Percentiles rank a stretch among this genome's conserved stretches.
These are phyloP conservation scores for Eimeria necatrix DNA, from an alignment of 169 alveolate genomes.

Conservation along the genomic window DNA sequence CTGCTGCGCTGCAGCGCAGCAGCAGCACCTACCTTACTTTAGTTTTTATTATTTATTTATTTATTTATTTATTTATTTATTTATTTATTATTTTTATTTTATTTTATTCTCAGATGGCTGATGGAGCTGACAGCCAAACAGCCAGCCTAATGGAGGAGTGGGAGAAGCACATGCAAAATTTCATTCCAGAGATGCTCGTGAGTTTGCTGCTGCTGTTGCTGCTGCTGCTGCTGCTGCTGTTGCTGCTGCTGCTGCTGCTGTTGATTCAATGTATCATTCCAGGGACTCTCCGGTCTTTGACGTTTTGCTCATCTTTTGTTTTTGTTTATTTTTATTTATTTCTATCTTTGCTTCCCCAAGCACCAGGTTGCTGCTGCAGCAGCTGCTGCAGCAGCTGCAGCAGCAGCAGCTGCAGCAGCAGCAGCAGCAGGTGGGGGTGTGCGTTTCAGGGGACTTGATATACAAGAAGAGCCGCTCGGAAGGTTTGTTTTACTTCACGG, in stretches of 20 bases:
- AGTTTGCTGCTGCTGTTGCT: slow-evolving; percentile 7
- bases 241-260: neutral
- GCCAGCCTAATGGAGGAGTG: slow-evolving; percentile 85
- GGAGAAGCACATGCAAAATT: slow-evolving; percentile 87
- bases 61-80: no score
- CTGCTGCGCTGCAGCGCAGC: no score
- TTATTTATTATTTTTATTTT: neutral
- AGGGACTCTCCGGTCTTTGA: no score
- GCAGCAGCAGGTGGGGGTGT: neutral
- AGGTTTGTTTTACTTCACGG: slow-evolving; percentile 84
- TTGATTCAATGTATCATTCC: neutral
- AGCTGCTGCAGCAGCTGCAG: neutral
- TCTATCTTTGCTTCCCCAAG: no score
- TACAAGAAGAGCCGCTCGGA: slow-evolving; percentile 81
- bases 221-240: slow-evolving; percentile 30
- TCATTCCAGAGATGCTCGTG: slow-evolving; percentile 86
- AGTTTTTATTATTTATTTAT: no score
- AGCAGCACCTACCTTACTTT: no score
- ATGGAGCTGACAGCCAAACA: neutral
- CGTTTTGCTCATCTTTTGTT: no score
- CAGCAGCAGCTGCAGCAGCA: neutral
- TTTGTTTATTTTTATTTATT: no score
- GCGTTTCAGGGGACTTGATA: slow-evolving; percentile 61
- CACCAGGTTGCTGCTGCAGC: slow-evolving; percentile 4
- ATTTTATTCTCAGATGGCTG: neutral